Conservation (phyloP, 192 early-diverging fungal genomes). For the Gigaspora rosea region DNA sequence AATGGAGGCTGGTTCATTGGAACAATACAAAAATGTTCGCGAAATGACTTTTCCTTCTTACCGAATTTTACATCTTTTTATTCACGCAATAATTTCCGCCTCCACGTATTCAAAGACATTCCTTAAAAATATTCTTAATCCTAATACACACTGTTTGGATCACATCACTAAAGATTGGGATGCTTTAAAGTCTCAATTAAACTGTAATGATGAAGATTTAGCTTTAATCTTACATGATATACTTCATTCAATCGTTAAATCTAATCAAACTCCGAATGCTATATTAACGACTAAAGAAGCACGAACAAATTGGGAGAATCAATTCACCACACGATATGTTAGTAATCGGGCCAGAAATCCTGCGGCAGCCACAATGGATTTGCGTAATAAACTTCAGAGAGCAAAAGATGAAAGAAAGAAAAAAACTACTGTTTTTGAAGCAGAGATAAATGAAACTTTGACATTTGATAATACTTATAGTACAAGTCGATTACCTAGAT, state of each 20-base stretch:
- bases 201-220: conserved; percentile 21
- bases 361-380: background rate
- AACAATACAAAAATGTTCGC: background rate
- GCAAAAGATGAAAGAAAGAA: background rate
- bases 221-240: background rate
- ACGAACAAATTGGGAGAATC: too few relatives aligned
- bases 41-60: conserved; percentile 15
- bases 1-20: background rate
- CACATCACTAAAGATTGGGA: conserved; percentile 32
- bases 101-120: background rate
- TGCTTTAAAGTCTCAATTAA: conserved; percentile 13
- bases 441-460: conserved; percentile 1
- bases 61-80: conserved; percentile 18
- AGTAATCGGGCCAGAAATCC: too few relatives aligned
- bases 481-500: background rate
- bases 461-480: background rate
- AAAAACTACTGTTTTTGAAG: background rate
- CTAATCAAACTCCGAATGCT: background rate
- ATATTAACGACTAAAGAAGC: background rate
- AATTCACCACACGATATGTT: too few relatives aligned
- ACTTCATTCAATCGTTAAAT: background rate
- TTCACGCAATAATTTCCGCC: conserved; percentile 12
- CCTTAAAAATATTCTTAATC: background rate
- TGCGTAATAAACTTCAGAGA: background rate
- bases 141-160: conserved; percentile 13